These are phyloP conservation scores for Xylaria sp. DNA, from an alignment of 2,329 filamentous ascomycete species.

Conservation along the genomic window DNA sequence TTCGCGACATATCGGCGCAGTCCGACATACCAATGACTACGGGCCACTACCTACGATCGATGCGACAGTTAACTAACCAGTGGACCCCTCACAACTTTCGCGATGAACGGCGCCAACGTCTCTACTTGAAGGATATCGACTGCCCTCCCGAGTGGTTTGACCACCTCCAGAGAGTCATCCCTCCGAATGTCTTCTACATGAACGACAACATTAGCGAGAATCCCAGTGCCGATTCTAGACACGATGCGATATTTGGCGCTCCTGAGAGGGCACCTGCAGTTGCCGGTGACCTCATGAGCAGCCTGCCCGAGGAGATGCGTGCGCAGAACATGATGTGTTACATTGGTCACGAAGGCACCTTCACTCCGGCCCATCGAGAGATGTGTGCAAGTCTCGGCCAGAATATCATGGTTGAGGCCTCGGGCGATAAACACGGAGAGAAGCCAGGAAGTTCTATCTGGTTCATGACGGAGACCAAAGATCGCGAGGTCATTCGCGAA, in stretches of 20 bases:
- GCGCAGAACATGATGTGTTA: conserved; percentile 99
- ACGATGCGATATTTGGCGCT: conserved; percentile 49
- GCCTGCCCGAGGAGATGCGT: conserved; percentile 81
- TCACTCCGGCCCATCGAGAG: conserved; percentile 91
- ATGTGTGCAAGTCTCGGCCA: conserved; percentile 97
- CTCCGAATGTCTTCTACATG: conserved; percentile 83
- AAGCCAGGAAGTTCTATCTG: conserved; percentile 89
- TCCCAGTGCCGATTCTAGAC: conserved; percentile 29
- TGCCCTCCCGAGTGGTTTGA: conserved; percentile 87
- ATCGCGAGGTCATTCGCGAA: conserved; percentile 85
- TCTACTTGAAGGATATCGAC: conserved; percentile 97
- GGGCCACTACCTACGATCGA: conserved; percentile 86
- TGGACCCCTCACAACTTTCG: conserved; percentile 76
- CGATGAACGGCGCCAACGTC: conserved; percentile 77
- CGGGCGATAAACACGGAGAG: conserved; percentile 71
- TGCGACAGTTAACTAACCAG: conserved; percentile 82
- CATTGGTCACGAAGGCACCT: conserved; percentile 95
- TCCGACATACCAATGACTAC: conserved; percentile 81
- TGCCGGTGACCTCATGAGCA: conserved; percentile 93
- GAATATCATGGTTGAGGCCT: conserved; percentile 97
- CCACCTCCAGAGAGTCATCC: conserved; percentile 75
- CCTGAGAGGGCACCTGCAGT: conserved; percentile 64
- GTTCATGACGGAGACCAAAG: conserved; percentile 98
- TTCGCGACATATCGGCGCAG: conserved; percentile 76
- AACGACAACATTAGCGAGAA: conserved; percentile 69